Conservation (phyloP, 805 yeast species). For the Myxozyma neotropica region DNA sequence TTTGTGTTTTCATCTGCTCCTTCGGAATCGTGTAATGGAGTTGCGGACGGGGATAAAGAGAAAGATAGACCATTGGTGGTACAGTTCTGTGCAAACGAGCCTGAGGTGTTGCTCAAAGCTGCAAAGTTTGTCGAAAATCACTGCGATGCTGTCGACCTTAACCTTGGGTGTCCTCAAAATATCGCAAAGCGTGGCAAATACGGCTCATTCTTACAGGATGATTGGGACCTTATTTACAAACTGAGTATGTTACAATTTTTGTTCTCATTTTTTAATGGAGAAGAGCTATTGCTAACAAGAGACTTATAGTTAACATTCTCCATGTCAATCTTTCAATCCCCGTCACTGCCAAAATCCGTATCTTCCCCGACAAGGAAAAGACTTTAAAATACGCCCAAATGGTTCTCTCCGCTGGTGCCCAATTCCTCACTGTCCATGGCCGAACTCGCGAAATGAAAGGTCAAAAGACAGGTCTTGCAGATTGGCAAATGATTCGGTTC, state of each 20-base stretch:
- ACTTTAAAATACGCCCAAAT: conserved; percentile 82
- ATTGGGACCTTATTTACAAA: conserved; percentile 79
- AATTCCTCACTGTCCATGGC: conserved; percentile 91
- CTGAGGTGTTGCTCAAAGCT: conserved; percentile 77
- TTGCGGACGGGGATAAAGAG: conserved; percentile 67
- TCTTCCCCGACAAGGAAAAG: conserved; percentile 81
- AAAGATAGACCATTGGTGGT: conserved; percentile 85
- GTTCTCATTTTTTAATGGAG: not conserved
- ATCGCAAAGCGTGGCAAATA: conserved; percentile 93
- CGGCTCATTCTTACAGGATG: conserved; percentile 96
- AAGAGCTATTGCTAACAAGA: not conserved
- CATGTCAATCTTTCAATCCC: conserved; percentile 75
- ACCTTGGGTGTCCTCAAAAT: conserved; percentile 97
- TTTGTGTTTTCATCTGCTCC: conserved; percentile 41
- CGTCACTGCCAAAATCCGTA: conserved; percentile 93
- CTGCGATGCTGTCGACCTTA: conserved; percentile 95
- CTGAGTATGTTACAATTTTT: conserved; percentile 41
- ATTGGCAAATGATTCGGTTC: conserved; percentile 79
- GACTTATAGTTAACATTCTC: conserved; percentile 56
- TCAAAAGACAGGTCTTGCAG: conserved; percentile 91
- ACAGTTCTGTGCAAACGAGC: conserved; percentile 96
- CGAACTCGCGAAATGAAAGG: conserved; percentile 98
- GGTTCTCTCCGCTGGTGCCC: conserved; percentile 93
- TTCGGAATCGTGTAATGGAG: conserved; percentile 24
- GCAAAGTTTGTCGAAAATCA: conserved; percentile 76